Base-by-base conservation (phyloP, 148 eudicot species). In the Rhododendron molle region DNA sequence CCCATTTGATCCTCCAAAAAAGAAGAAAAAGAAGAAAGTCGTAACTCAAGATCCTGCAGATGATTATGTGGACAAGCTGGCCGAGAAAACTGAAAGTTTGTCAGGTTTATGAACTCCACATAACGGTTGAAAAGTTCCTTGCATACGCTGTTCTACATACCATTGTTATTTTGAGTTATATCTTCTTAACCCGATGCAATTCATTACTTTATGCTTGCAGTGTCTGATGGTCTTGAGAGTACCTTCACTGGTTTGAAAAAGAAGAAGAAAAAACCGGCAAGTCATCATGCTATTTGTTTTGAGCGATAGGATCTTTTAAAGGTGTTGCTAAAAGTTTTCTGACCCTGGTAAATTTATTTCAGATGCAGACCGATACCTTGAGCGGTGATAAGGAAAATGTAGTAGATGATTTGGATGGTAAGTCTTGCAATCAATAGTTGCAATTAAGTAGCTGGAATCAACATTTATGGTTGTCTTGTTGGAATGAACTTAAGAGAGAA, bases 1-100 rank as follows among this genome's bases (percentile, higher is more conserved):
- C 32, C 89, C 94, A 47, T 94, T 93, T 88, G 96, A 94, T 88
- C 94, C 93, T 9, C 69, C 94, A 49, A 94, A 94, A 58, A 93
- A 94, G 91, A 93, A 94, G 90, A 94, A 94, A 83, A 94, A 92
- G 90, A 94, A 94, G 93, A 93, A 93, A 87, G 91, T 90, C 54
- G 93, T 91, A 7, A 87, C 88, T 89, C 94, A 94, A 88, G 98
- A 94, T 76, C 93, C 92, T 76, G 89, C 85, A 73, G 98, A 93
- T 15, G 96, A 93, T 30, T 46, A 89, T 67, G 92, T 89, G 46
- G 94, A 94, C 71, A 85, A 88, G 23, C 74, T 94, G 87, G 88
- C 83, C 30, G 94, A 92, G 87, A 90, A 92, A 87, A 89, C 93
- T 28, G 96, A 93, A 81, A 90, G 44, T 76, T 86, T 94, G 84